A percentile compares a stretch with the other conserved stretches of the same genome.
Evolutionary conservation across 148 eudicot genomes (phyloP).

Genomic region (Arctostaphylos glauca): DNA sequence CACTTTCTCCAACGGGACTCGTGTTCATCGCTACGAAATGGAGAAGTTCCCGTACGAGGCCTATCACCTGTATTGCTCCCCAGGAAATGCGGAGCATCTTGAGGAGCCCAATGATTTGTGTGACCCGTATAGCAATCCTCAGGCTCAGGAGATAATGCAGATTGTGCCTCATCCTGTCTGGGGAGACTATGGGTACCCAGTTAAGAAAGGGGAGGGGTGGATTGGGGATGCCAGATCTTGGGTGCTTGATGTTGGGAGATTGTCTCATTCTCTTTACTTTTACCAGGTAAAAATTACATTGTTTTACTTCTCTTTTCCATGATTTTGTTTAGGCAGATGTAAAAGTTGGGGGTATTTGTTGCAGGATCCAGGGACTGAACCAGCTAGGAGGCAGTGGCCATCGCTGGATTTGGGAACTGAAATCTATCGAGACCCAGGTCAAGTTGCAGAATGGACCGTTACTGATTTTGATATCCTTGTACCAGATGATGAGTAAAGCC

Average conservation of each 20-base stretch:
- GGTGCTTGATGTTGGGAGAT: constrained; percentile 66
- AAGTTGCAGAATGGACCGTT: constrained; percentile 60
- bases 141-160: constrained; percentile 64
- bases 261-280: constrained; percentile 49
- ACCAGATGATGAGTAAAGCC: constrained; percentile 13
- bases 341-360: neutral
- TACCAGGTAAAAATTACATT: constrained; percentile 46
- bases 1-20: constrained; percentile 26
- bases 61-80: constrained; percentile 51
- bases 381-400: constrained; percentile 47
- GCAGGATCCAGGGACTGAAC: constrained; percentile 58
- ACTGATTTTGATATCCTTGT: constrained; percentile 57
- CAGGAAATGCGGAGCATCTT: constrained; percentile 42
- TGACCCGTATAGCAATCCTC: constrained; percentile 49
- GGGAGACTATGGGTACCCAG: constrained; percentile 70
- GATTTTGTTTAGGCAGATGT: neutral
- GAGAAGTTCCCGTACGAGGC: constrained; percentile 43
- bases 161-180: constrained; percentile 61
- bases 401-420: constrained; percentile 65
- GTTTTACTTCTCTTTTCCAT: neutral
- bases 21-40: constrained; percentile 36
- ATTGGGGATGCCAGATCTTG: constrained; percentile 53
- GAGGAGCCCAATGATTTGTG: constrained; percentile 30
- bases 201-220: constrained; percentile 57
- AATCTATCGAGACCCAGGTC: constrained; percentile 44